phyloP scores from a whole-genome alignment of 352 stramenopile species.

The Phytopythium cucurbitacearum region DNA sequence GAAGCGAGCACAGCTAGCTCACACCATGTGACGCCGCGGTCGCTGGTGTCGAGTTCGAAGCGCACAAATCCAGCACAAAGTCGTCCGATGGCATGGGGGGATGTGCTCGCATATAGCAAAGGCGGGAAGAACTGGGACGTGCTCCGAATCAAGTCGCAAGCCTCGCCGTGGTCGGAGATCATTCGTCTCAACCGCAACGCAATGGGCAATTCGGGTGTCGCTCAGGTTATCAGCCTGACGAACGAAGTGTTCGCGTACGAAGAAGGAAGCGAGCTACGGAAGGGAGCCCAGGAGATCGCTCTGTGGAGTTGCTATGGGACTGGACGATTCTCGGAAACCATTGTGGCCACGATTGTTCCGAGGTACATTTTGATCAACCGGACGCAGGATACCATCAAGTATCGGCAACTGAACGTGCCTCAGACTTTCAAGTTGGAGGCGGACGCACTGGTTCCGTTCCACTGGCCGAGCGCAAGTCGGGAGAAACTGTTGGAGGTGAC shows the following conservation, averaged over 20 bases:
- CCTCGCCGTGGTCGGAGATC: constrained; percentile 78
- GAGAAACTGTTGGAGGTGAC: constrained; percentile 86
- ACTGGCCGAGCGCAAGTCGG: constrained; percentile 73
- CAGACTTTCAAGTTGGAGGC: constrained; percentile 66
- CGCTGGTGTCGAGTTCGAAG: constrained; percentile 68
- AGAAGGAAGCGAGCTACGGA: constrained; percentile 55
- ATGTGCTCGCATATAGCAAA: constrained; percentile 70
- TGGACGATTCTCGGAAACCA: constrained; percentile 80
- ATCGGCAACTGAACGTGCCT: constrained; percentile 70
- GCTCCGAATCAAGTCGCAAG: constrained; percentile 67
- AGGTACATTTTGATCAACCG: constrained; percentile 88
- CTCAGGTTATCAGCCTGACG: constrained; percentile 82
- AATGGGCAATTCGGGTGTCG: constrained; percentile 85
- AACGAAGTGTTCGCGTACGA: constrained; percentile 59
- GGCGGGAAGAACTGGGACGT: constrained; percentile 83
- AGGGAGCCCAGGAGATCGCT: constrained; percentile 73
- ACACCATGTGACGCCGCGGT: constrained; percentile 77
- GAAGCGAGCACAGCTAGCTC: constrained; percentile 81
- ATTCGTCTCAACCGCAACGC: constrained; percentile 85
- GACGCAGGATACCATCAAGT: constrained; percentile 81
- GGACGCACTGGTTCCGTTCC: constrained; percentile 80
- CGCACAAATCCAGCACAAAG: constrained; percentile 76
- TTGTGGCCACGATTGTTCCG: constrained; percentile 82
- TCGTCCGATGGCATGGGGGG: constrained; percentile 71
- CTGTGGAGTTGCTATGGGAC: constrained; percentile 85